These are phyloP conservation scores for Hevea brasiliensis DNA, from an alignment of 345 rosid genomes.

Conservation along the genomic window DNA sequence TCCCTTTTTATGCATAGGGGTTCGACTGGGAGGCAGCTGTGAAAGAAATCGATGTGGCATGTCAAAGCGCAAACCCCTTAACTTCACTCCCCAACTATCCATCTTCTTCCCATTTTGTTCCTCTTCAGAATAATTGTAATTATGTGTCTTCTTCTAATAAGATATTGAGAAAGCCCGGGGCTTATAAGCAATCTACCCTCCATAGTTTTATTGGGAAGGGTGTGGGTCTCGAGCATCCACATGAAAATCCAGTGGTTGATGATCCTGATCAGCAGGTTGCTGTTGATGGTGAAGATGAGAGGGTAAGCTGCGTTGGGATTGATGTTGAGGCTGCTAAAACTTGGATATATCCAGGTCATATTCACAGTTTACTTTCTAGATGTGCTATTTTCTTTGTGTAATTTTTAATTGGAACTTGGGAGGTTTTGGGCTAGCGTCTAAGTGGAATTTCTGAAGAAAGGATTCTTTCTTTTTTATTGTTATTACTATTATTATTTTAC, in stretches of 20 bases:
- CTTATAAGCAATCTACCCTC: slow-evolving; percentile 67
- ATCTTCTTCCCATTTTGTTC: slow-evolving; percentile 26
- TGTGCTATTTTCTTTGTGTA: background rate
- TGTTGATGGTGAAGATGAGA: slow-evolving; percentile 23
- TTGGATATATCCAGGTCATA: slow-evolving; percentile 87
- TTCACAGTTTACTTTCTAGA: background rate
- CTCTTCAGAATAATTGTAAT: slow-evolving; percentile 5
- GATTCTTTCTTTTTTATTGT: background rate
- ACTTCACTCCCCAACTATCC: slow-evolving; percentile 20
- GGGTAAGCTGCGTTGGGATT: slow-evolving; percentile 39
- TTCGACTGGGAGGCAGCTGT: slow-evolving; percentile 98
- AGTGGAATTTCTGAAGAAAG: background rate
- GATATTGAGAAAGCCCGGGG: slow-evolving; percentile 21
- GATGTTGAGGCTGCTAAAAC: slow-evolving; percentile 77
- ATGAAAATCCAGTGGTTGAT: slow-evolving; percentile 15
- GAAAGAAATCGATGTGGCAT: slow-evolving; percentile 73
- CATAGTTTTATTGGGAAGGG: slow-evolving; percentile 54
- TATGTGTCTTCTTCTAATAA: background rate
- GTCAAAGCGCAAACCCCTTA: slow-evolving; percentile 38
- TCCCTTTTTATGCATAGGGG: slow-evolving; percentile 30
- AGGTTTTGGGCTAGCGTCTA: background rate
- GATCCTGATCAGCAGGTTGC: slow-evolving; percentile 7
- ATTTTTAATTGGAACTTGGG: background rate
- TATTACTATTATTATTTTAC: background rate
- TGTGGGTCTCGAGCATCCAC: slow-evolving; percentile 9